Evolutionary conservation across 2,329 filamentous ascomycete genomes (phyloP), one percentile per base, ranked within the genome.

Genomic region (Zymoseptoria brevis): DNA sequence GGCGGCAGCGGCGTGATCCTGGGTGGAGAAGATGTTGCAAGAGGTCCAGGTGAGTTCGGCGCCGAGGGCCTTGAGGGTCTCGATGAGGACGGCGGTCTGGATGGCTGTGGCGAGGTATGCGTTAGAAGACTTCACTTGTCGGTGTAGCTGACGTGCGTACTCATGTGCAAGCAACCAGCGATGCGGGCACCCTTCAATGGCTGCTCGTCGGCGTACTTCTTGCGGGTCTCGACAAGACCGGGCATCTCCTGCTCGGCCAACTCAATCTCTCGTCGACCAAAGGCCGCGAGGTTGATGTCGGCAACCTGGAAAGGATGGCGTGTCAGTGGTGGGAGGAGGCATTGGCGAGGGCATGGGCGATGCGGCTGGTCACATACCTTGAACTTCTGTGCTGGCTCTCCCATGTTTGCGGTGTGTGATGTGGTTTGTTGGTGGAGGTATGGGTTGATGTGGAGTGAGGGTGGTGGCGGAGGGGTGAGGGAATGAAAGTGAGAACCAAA

Each of bases 11-110:
- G 94, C 94, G 81, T 97, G 93, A 81, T 97, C 94, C 80, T 96
- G 93, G 71, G 93, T 97, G 77, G 89, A 94, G 88, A 96, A 99
- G 80, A 99, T 97, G 86, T 99, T 97, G 88, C 94, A 99, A 71
- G 89, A 94, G 63, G 93, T 89, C 94, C 94, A 97, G 75, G 94
- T 99, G 72, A 97, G 89, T 85, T 97, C 94, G 73, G 94, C 94
- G 81, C 94, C 94, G 73, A 99, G 90, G 69, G 87, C 82, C 73
- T 84, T 89, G 75, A 99, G 87, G 68, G 94, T 99, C 87, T 99
- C 94, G 79, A 99, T 99, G 73, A 99, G 87, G 75, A 99, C 94
- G 71, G 94, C 94, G 67, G 94, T 99, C 84, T 99, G 94, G 81
- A 99, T 97, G 77, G 94, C 83, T 86, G 67, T 61, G 35, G 24